A percentile compares a stretch with the other conserved stretches of the same genome.
These are phyloP conservation scores for Cercospora berteroae DNA, from an alignment of 2,329 filamentous ascomycete genomes.

Conservation along the genomic window DNA sequence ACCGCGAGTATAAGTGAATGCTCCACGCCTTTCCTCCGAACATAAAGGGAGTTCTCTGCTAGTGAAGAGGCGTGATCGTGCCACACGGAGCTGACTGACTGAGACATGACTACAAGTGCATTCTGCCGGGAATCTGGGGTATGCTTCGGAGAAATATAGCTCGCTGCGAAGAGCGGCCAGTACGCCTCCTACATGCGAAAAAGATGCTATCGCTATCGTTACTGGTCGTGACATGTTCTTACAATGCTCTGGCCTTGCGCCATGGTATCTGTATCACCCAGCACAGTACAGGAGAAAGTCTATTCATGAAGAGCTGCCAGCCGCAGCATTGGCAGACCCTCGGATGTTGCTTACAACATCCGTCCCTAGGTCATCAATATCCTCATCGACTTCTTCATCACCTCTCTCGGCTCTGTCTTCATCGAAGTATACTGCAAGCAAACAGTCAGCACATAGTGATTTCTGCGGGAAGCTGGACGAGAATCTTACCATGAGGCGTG, in stretches of 20 bases:
- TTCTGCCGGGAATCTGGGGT: background rate
- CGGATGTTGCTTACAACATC: background rate
- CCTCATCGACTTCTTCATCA: conserved; percentile 11
- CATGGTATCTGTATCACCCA: conserved; percentile 3
- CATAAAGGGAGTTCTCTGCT: background rate
- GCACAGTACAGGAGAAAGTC: background rate
- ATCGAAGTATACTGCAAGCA: conserved; percentile 22
- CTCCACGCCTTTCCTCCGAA: background rate
- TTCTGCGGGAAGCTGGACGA: background rate
- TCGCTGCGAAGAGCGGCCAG: background rate
- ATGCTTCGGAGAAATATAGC: background rate
- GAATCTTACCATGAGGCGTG: conserved; percentile 66
- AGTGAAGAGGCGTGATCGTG: background rate
- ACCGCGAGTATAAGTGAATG: background rate
- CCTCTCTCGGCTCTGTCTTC: conserved; percentile 20
- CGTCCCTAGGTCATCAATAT: background rate
- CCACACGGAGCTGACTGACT: background rate
- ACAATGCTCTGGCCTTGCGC: conserved; percentile 11
- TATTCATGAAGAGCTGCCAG: conserved; percentile 6
- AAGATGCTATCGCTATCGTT: background rate
- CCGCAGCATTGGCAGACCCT: conserved; percentile 7
- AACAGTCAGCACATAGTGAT: background rate
- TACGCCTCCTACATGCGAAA: background rate
- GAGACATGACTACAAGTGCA: background rate
- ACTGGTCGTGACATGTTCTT: conserved; percentile 1